Conservation (phyloP, 352 stramenopile genomes). For the Ophiocytium majus region DNA sequence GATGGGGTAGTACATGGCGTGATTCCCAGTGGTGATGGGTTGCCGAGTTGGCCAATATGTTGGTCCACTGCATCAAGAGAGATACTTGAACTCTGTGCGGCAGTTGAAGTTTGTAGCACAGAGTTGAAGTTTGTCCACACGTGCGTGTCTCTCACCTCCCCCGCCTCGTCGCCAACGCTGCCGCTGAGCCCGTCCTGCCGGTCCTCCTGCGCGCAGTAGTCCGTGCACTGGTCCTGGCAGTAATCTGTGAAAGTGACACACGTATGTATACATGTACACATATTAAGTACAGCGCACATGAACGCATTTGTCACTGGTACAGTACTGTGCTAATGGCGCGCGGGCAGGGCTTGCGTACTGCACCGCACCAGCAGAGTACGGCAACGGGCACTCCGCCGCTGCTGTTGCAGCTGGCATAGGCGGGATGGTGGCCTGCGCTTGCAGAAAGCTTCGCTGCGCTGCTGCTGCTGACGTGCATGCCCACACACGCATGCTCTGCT, state of each 20-base stretch:
- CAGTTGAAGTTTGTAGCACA: neutral
- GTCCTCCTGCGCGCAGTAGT: conserved; percentile 23
- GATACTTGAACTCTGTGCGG: neutral
- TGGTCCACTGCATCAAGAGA: neutral
- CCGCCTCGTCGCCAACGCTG: conserved; percentile 5
- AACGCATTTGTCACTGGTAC: neutral
- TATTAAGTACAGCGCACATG: neutral
- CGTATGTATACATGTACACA: neutral
- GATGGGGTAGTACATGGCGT: neutral
- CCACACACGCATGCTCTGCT: neutral
- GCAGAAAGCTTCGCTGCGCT: neutral
- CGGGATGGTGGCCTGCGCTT: neutral
- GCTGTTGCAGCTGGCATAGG: neutral
- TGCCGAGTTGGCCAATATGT: neutral
- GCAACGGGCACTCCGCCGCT: no score
- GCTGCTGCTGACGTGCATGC: neutral
- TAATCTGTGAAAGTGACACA: conserved; percentile 10
- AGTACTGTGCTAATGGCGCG: no score
- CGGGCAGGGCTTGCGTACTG: no score
- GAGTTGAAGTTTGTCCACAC: neutral
- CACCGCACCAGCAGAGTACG: no score
- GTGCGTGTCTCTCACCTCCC: conserved; percentile 1
- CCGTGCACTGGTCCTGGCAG: conserved; percentile 21
- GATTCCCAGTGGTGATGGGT: neutral
- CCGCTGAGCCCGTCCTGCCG: conserved; percentile 15